phyloP scores from a whole-genome alignment of 306 rosid species.

The Hippophae rhamnoides region DNA sequence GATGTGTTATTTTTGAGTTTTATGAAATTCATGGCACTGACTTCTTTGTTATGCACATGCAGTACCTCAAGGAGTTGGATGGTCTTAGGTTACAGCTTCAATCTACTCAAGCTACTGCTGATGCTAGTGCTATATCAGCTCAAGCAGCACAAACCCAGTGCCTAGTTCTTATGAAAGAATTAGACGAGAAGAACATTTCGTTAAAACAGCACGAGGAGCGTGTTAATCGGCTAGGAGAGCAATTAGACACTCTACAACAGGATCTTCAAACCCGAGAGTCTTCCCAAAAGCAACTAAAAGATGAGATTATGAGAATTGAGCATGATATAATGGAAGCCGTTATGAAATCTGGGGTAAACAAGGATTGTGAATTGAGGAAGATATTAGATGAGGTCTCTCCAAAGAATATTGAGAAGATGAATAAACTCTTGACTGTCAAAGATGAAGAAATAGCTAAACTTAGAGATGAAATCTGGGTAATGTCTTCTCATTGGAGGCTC shows the following conservation, averaged over 20 bases:
- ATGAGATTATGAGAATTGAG: conserved; percentile 73
- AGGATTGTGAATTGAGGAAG: conserved; percentile 70
- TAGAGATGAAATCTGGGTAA: conserved; percentile 70
- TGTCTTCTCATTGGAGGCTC: conserved; percentile 82
- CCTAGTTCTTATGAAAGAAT: conserved; percentile 53
- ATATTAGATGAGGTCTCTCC: conserved; percentile 79
- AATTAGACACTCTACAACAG: conserved; percentile 66
- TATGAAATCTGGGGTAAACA: conserved; percentile 50
- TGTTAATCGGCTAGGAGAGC: conserved; percentile 65
- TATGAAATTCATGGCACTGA: background rate
- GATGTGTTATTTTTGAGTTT: background rate
- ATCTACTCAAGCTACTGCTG: conserved; percentile 62
- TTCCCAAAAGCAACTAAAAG: conserved; percentile 86
- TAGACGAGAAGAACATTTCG: conserved; percentile 59
- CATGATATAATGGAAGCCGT: conserved; percentile 73
- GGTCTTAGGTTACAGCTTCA: conserved; percentile 59
- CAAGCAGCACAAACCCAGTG: conserved; percentile 69
- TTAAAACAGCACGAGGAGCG: conserved; percentile 73
- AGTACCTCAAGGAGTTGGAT: conserved; percentile 73
- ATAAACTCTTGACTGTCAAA: conserved; percentile 53
- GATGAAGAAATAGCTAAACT: conserved; percentile 69
- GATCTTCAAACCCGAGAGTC: conserved; percentile 77
- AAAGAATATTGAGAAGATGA: conserved; percentile 66
- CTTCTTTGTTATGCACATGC: conserved; percentile 20
- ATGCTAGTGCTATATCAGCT: conserved; percentile 80